Evolutionary conservation across 1,284 basidiomycete species (phyloP), one percentile per base, ranked within the genome.

Genomic region (Puccinia sorghi): DNA sequence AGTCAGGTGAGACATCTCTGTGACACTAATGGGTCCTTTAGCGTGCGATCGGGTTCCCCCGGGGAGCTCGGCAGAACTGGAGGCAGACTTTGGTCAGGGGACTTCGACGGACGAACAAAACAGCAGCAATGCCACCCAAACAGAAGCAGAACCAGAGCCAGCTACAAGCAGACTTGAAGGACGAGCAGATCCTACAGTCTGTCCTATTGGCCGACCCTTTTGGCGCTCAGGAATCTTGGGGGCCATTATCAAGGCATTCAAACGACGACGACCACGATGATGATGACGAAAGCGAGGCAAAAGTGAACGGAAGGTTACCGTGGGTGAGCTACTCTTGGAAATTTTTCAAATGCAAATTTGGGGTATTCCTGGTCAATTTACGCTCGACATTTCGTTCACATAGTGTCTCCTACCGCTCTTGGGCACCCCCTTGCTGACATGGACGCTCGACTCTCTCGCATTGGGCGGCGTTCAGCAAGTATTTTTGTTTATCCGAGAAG

Each of bases 391-490:
- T 32, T 32, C 32, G 63, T 32, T 8, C 50, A 76, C 76, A 59
- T 83, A 93, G 93, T 96, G 93, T 85, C 88, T 99, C 12, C 87
- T 99, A 25, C 96, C 96, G 0, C 89, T 99, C 81, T 95, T 94
- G 86, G 96, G 96, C 84, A 92, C 92, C 0, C 92, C 95, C 4
- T 86, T 99, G 48, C 88, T 99, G 43, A 91, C 94, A 82, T 98
- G 95, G 94, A 97, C 96, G 1, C 90, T 99, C 81, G 96, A 99
- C 85, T 92, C 92, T 83, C 88, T 99, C 64, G 90, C 93, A 43
- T 87, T 94, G 22, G 93, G 93, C 46, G 94, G 94, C 73, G 94
- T 98, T 63, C 92, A 95, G 83, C 93, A 98, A 85, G 92, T 97
- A 80, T 96, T 97, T 85, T 91, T 99, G 76, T 90, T 98, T 81